Evolutionary conservation across 2,329 filamentous ascomycete genomes (phyloP), one percentile per base, ranked within the genome.

Genomic region (Chalaropsis ovoidea): DNA sequence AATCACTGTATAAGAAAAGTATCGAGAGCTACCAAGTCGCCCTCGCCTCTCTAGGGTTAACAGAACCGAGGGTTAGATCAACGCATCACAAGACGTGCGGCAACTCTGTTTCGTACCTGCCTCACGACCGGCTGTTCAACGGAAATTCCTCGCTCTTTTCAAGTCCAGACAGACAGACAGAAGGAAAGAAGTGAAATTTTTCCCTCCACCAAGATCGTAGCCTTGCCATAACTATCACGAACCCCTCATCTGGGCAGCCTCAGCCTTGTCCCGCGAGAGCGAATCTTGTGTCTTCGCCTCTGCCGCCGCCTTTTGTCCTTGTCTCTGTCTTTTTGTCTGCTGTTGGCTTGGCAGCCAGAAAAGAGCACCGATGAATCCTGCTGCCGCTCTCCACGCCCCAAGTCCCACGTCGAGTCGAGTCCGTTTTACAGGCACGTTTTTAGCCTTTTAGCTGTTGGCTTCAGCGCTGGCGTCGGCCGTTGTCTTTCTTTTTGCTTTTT

Each of bases 401-500:
- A 47, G 19, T n/a, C 17, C 43, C 43, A 19, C 43, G 43, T 47
- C 43, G 22, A 49, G 31, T 31, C 31, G 31, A 31, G 31, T 31
- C 31, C 31, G 6, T 31, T 31, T 6, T 31, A 31, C 6, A 31
- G 31, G 31, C 31, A 31, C 31, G 45, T 17, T 49, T 49, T 49
- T 49, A 49, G 45, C 45, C 45, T 49, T 49, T 49, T 49, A 49
- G 19, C n/a, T 49, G n/a, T 19, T 49, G 19, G 45, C 45, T 49
- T 49, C 45, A 49, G 45, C 19, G 45, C n/a, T 43, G 42, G 11
- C 13, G 42, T 31, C 22, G 24, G 13, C 52, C 22, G n/a, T 54
- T 54, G 22, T 13, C 41, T 42, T 42, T 7, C 41, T 13, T 42
- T 42, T 7, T 42, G 41, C 8, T n/a, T n/a, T n/a, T n/a, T n/a